phyloP scores from a whole-genome alignment of 805 yeast species.

The Cyberlindnera xishuangbannaensis region DNA sequence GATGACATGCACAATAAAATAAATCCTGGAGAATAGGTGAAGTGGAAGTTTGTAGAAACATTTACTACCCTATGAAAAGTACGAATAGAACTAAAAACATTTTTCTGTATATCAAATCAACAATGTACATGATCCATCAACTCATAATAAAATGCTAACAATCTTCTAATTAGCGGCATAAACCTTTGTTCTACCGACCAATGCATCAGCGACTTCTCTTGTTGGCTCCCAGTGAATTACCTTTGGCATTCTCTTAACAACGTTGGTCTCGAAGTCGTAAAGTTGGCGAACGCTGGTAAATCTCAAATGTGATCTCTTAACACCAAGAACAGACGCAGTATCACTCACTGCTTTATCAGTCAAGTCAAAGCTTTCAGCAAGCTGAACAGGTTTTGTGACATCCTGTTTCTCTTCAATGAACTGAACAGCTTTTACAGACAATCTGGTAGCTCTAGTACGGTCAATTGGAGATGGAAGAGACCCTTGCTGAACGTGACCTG shows the following conservation, averaged over 20 bases:
- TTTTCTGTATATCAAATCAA: no score
- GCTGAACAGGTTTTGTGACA: conserved; percentile 39
- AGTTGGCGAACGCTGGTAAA: conserved; percentile 71
- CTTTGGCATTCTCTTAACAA: conserved; percentile 81
- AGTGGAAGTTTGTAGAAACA: no score
- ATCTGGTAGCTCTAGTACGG: conserved; percentile 67
- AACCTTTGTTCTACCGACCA: conserved; percentile 65
- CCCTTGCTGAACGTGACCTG: conserved; percentile 88
- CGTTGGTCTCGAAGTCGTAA: conserved; percentile 84
- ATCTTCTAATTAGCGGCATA: no score
- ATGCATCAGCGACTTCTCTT: conserved; percentile 74
- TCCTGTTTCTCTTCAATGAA: conserved; percentile 50
- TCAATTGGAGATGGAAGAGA: conserved; percentile 73
- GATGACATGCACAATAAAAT: no score
- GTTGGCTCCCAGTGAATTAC: conserved; percentile 74
- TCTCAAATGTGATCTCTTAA: conserved; percentile 66
- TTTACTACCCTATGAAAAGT: no score
- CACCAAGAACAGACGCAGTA: conserved; percentile 81
- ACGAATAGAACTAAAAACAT: no score
- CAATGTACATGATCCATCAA: no score
- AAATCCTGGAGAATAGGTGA: no score
- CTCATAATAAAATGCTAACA: no score
- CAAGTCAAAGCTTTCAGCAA: conserved; percentile 36
- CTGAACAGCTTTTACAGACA: conserved; percentile 63
- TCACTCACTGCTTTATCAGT: conserved; percentile 33